Conservation (phyloP, 345 rosid species). For the Populus ilicifolia region DNA sequence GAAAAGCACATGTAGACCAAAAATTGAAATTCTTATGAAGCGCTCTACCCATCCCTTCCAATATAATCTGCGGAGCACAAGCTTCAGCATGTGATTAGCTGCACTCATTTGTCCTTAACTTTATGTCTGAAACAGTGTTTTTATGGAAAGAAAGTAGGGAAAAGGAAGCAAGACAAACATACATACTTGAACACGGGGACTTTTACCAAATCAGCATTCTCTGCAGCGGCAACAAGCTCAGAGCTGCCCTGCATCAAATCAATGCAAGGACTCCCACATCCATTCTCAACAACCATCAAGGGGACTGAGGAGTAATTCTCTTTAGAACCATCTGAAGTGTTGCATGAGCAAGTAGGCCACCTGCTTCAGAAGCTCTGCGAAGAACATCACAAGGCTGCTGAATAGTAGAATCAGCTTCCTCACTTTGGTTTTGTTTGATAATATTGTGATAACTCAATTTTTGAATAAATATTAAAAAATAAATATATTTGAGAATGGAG, state of each 20-base stretch:
- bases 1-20: background rate
- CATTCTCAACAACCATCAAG: slow-evolving; percentile 65
- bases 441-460: no score
- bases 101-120: background rate
- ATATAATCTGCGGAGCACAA: slow-evolving; percentile 52
- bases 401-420: slow-evolving; percentile 19
- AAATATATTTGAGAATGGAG: no score
- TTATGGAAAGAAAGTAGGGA: no score
- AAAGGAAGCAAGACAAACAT: no score
- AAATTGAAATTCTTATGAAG: slow-evolving; percentile 88
- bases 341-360: slow-evolving; percentile 82
- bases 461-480: no score
- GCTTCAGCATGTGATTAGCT: background rate
- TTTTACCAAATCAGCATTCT: slow-evolving; percentile 88
- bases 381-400: slow-evolving; percentile 87
- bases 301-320: slow-evolving; percentile 64
- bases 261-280: slow-evolving; percentile 98
- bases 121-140: background rate
- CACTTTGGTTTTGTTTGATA: background rate
- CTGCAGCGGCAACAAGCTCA: slow-evolving; percentile 91
- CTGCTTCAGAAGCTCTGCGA: slow-evolving; percentile 92
- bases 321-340: slow-evolving; percentile 57
- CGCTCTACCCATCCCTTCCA: slow-evolving; percentile 99
- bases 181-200: background rate
- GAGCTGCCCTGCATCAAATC: slow-evolving; percentile 98